Evolutionary conservation across 1,139 yeast genomes (phyloP).

Genomic region (Protomyces arabidopsidicola): DNA sequence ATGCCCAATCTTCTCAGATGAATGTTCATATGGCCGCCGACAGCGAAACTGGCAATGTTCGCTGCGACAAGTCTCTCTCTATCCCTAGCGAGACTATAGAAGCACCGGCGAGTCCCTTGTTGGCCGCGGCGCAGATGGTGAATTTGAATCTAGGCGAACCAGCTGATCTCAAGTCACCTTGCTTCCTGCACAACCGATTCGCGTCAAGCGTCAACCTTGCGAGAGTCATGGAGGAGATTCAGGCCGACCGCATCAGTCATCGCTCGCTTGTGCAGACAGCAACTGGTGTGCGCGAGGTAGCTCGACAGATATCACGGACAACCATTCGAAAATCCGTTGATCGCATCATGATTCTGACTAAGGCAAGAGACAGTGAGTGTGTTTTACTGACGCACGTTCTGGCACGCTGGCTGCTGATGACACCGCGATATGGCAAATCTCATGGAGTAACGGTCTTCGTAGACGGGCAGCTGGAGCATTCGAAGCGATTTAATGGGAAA

Average conservation of each 20-base stretch:
- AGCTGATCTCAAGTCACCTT: constrained; percentile 29
- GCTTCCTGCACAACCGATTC: constrained; percentile 35
- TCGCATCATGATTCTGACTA: constrained; percentile 74
- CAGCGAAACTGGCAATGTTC: too few species aligned
- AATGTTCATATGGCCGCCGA: too few species aligned
- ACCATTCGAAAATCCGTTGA: constrained; percentile 65
- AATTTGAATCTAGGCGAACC: not conserved
- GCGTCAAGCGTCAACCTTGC: constrained; percentile 36
- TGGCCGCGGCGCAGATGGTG: not conserved
- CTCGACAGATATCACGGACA: constrained; percentile 60
- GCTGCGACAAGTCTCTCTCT: not conserved
- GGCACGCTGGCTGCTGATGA: constrained; percentile 63
- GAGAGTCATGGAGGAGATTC: constrained; percentile 33
- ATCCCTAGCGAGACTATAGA: not conserved
- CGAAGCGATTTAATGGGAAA: constrained; percentile 50
- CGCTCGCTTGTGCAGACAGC: constrained; percentile 60
- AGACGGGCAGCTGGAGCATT: constrained; percentile 57
- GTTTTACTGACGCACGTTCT: constrained; percentile 70
- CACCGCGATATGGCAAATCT: constrained; percentile 23
- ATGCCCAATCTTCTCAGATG: too few species aligned
- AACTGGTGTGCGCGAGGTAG: constrained; percentile 74
- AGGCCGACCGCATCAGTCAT: constrained; percentile 31
- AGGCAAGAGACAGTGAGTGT: constrained; percentile 75
- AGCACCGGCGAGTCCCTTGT: not conserved
- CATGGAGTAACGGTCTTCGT: constrained; percentile 59